Evolutionary conservation across 352 stramenopile genomes (phyloP).

Genomic region (Peronospora belbahrii): DNA sequence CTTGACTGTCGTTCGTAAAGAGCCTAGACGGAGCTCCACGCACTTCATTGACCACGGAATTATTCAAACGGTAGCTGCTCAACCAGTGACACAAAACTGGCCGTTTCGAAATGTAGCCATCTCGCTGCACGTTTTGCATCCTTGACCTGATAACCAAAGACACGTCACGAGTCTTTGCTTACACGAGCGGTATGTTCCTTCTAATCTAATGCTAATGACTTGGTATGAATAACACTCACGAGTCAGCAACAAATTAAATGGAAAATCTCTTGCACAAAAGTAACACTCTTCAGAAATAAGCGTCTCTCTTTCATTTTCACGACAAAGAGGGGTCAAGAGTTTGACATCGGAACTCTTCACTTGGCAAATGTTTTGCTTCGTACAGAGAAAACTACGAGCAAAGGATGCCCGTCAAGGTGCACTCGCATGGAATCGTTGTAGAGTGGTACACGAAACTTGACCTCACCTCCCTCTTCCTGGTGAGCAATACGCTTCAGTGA

Average conservation of each 20-base stretch:
- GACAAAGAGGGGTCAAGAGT: neutral
- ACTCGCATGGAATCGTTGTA: conserved; percentile 77
- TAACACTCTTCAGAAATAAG: conserved; percentile 21
- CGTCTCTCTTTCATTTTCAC: conserved; percentile 17
- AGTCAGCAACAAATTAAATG: neutral
- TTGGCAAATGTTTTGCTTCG: conserved; percentile 81
- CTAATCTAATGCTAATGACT: no score
- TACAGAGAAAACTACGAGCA: conserved; percentile 71
- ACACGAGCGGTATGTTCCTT: no score
- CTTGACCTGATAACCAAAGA: no score
- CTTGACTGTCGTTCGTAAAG: conserved; percentile 36
- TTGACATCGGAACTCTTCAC: conserved; percentile 27
- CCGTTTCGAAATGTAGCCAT: conserved; percentile 19
- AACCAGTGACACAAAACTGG: conserved; percentile 16
- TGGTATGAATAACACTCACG: no score
- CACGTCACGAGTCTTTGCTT: no score
- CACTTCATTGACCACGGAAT: conserved; percentile 30
- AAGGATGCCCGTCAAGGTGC: conserved; percentile 58
- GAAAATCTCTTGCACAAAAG: conserved; percentile 3
- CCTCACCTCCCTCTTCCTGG: conserved; percentile 54
- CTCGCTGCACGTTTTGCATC: conserved; percentile 16
- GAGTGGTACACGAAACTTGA: conserved; percentile 69
- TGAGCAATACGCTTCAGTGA: conserved; percentile 73
- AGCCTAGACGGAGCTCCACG: conserved; percentile 58
- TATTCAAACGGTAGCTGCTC: conserved; percentile 8